Evolutionary conservation across 495 filamentous ascomycete species (phyloP), one percentile per base, ranked within the genome.

Genomic region (Penicillium desertorum): DNA sequence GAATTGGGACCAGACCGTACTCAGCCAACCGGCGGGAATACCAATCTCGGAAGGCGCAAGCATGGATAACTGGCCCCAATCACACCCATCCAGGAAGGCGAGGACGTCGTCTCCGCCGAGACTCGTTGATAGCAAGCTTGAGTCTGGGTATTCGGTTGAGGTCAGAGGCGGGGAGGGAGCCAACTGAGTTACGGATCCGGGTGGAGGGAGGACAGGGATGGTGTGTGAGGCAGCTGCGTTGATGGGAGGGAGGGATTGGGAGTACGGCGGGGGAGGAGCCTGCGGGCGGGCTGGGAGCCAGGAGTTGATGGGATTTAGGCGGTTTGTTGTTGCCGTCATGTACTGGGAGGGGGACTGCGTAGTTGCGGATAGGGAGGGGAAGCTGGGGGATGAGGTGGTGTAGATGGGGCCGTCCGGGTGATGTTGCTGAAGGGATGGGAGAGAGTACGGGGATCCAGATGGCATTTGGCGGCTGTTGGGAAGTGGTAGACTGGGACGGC

Each of bases 51-150:
- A 73, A 11, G 70, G 64, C 20, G 65, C 52, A 30, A 67, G 62
- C 14, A 62, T 51, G 5, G 68, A 63, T 39, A 73, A 52, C 30
- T 78, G 72, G 6, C 71, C 61, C 59, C 70, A 69, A n/a, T 79
- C 76, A 20, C 72, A 67, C 11, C 78, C 79, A 45, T 76, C 76
- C 17, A 80, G 60, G 62, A 80, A 79, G 6, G 73, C 74, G 19
- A 79, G 58, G 9, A 81, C 68, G 43, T 80, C 79, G 32, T 80
- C 79, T 2, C 77, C 74, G 6, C 78, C 71, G 14, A 79, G 67
- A 45, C 75, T 77, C 3, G 67, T 71, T 7, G 71, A 68, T 60
- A 69, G 68, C 16, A 75, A 25, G 43, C 59, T 62, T 36, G 67
- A 61, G 41, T 71, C 63, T 16, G 68, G 61, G 9, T 58, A 54